Percentiles rank a stretch among this genome's conserved stretches.
Conservation (phyloP, 805 yeast species). For the Candida loeiensis region DNA sequence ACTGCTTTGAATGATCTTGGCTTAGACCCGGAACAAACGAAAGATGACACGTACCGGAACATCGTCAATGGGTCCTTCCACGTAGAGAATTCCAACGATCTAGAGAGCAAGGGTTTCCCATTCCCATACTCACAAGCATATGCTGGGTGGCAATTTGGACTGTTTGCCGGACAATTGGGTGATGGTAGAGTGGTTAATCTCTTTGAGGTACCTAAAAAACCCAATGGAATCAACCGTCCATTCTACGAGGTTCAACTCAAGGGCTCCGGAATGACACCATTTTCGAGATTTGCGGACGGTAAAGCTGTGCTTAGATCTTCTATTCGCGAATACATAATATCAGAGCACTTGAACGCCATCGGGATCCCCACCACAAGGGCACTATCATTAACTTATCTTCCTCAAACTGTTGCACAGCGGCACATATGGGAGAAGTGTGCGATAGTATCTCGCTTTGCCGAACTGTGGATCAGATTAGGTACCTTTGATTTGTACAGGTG, state of each 20-base stretch:
- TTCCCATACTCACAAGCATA: conserved; percentile 88
- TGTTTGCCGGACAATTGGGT: conserved; percentile 95
- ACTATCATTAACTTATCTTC: conserved; percentile 64
- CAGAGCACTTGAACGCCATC: conserved; percentile 75
- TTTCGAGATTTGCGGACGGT: conserved; percentile 93
- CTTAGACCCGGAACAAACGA: conserved; percentile 36
- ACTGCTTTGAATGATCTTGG: conserved; percentile 63
- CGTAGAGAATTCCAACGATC: conserved; percentile 26
- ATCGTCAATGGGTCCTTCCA: conserved; percentile 59
- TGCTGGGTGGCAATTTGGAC: conserved; percentile 96
- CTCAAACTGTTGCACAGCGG: conserved; percentile 74
- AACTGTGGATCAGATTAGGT: conserved; percentile 84
- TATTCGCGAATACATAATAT: conserved; percentile 79
- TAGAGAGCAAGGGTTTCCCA: conserved; percentile 26
- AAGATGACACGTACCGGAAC: conserved; percentile 45
- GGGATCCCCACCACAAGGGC: conserved; percentile 90
- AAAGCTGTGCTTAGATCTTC: conserved; percentile 88
- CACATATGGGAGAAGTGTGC: conserved; percentile 77
- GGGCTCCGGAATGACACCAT: conserved; percentile 92
- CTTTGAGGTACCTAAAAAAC: conserved; percentile 57
- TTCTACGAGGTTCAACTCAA: conserved; percentile 74
- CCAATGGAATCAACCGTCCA: conserved; percentile 24
- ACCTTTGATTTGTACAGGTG: conserved; percentile 79
- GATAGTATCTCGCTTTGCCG: conserved; percentile 77
- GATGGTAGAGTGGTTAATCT: conserved; percentile 89